Conservation (phyloP, 2,329 filamentous ascomycete species). For the Fusarium domesticum region DNA sequence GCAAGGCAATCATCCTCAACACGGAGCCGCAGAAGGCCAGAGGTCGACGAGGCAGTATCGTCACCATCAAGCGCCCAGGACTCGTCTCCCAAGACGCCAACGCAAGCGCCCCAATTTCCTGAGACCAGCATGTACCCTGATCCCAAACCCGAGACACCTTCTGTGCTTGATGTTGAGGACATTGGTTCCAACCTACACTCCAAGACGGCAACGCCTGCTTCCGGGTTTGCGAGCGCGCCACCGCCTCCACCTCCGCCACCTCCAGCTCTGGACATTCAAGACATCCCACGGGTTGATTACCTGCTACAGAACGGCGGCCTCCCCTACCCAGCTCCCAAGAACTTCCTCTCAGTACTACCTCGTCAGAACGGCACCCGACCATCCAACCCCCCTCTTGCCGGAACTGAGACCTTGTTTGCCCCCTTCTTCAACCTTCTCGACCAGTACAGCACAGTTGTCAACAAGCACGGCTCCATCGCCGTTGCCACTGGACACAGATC, state of each 20-base stretch:
- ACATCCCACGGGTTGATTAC: constrained; percentile 85
- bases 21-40: constrained; percentile 35
- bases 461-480: constrained; percentile 82
- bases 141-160: constrained; percentile 37
- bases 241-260: constrained; percentile 64
- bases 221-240: constrained; percentile 36
- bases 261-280: constrained; percentile 66
- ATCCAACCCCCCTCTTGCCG: constrained; percentile 62
- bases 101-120: constrained; percentile 49
- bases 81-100: constrained; percentile 62
- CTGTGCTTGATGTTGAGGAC: constrained; percentile 39
- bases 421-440: constrained; percentile 81
- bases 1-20: constrained; percentile 39
- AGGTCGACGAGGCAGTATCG: constrained; percentile 43
- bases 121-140: constrained; percentile 40
- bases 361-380: constrained; percentile 54
- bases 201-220: constrained; percentile 41
- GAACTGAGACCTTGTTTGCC: constrained; percentile 73
- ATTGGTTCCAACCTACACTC: constrained; percentile 30
- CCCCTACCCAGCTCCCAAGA: constrained; percentile 65
- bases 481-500: constrained; percentile 95
- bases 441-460: constrained; percentile 78
- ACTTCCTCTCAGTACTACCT: constrained; percentile 65
- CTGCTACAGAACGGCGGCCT: constrained; percentile 86
- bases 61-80: constrained; percentile 47